Evolutionary conservation across 805 yeast genomes (phyloP).

Genomic region (Lipomyces oligophaga): DNA sequence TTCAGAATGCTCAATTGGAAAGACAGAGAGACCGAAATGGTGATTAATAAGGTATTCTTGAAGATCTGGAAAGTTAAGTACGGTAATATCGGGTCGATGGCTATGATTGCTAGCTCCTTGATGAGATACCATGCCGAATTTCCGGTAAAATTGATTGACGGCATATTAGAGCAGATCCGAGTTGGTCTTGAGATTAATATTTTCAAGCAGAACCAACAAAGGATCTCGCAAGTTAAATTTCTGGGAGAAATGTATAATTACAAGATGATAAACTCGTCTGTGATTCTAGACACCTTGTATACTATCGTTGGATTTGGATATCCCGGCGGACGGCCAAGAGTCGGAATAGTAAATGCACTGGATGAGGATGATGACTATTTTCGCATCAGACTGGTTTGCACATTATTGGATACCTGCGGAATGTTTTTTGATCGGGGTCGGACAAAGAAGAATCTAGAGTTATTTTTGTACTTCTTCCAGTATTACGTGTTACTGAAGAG

Average conservation of each 20-base stretch:
- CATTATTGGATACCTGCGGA: slow-evolving; percentile 41
- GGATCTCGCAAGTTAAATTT: slow-evolving; percentile 60
- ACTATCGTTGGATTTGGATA: slow-evolving; percentile 64
- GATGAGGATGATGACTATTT: slow-evolving; percentile 71
- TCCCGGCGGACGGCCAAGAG: slow-evolving; percentile 53
- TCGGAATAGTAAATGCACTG: slow-evolving; percentile 40
- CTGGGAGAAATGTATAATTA: slow-evolving; percentile 55
- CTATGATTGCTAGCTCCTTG: slow-evolving; percentile 45
- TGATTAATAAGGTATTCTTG: slow-evolving; percentile 46
- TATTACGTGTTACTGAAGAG: slow-evolving; percentile 63
- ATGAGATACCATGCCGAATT: slow-evolving; percentile 42
- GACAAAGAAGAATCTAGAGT: slow-evolving; percentile 34
- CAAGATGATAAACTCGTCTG: slow-evolving; percentile 45
- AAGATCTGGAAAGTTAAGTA: slow-evolving; percentile 60
- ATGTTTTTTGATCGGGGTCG: slow-evolving; percentile 25
- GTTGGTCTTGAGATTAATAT: slow-evolving; percentile 64
- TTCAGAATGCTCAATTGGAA: slow-evolving; percentile 48
- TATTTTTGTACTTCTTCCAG: slow-evolving; percentile 60
- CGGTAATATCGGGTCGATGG: slow-evolving; percentile 51
- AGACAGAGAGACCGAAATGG: slow-evolving; percentile 38
- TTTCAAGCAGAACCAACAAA: slow-evolving; percentile 53
- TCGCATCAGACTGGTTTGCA: slow-evolving; percentile 55
- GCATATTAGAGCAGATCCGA: slow-evolving; percentile 57
- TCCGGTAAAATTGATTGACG: slow-evolving; percentile 52
- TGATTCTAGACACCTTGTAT: slow-evolving; percentile 52